Percentiles rank a stretch among this genome's conserved stretches.
These are phyloP conservation scores for Lichtheimia hyalospora DNA, from an alignment of 371 early-diverging fungal genomes.

Conservation along the genomic window DNA sequence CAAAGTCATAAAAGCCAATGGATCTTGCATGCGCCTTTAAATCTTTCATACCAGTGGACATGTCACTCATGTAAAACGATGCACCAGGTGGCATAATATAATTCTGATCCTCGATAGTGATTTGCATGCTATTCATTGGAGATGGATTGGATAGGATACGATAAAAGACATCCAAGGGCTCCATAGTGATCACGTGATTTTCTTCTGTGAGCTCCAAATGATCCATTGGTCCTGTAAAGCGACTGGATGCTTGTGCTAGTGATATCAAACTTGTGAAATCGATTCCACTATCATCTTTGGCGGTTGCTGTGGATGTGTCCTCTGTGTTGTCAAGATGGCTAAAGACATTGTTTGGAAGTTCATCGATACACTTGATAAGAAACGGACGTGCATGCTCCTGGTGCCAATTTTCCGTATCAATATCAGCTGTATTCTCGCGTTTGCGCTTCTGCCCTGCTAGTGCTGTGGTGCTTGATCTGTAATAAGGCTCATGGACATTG, in stretches of 20 bases:
- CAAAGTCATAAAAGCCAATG: constrained; percentile 28
- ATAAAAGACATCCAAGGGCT: constrained; percentile 35
- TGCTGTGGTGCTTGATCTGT: constrained; percentile 7
- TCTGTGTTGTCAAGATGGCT: constrained; percentile 12
- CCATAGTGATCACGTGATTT: constrained; percentile 15
- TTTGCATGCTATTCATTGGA: constrained; percentile 9
- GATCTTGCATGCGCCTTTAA: constrained; percentile 29
- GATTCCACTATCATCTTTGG: constrained; percentile 8
- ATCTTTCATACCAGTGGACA: constrained; percentile 27
- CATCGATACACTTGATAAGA: background rate
- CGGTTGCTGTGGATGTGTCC: constrained; percentile 1
- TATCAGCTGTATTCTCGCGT: constrained; percentile 22
- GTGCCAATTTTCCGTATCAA: constrained; percentile 29
- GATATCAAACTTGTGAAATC: constrained; percentile 30
- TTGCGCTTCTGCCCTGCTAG: constrained; percentile 17
- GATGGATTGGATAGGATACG: constrained; percentile 15
- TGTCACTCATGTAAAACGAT: constrained; percentile 37
- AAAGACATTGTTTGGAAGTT: no score
- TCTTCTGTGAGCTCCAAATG: background rate
- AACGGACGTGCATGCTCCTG: constrained; percentile 15
- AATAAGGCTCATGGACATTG: constrained; percentile 35
- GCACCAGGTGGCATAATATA: constrained; percentile 41
- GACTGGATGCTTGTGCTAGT: constrained; percentile 25
- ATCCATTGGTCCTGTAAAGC: constrained; percentile 11
- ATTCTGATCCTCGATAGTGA: constrained; percentile 15